A percentile compares a stretch with the other conserved stretches of the same genome.
phyloP scores from a whole-genome alignment of 352 stramenopile genomes.

The Phytophthora litchii region DNA sequence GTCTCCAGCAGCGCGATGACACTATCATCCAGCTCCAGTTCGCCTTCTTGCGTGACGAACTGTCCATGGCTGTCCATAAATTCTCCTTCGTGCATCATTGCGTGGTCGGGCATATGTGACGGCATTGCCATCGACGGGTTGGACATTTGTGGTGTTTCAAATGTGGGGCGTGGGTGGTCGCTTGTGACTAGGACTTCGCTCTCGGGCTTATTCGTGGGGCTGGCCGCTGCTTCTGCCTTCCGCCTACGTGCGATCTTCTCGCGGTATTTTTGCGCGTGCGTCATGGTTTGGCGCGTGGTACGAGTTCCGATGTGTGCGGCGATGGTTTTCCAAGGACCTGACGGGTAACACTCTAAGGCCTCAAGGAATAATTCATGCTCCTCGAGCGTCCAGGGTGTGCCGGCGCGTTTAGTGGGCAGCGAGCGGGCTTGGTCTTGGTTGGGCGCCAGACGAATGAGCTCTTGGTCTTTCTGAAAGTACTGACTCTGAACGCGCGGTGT shows the following conservation, averaged over 20 bases:
- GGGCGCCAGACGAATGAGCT: conserved; percentile 42
- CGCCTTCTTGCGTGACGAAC: conserved; percentile 30
- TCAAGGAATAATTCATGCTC: conserved; percentile 47
- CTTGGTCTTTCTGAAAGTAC: conserved; percentile 45
- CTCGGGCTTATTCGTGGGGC: conserved; percentile 25
- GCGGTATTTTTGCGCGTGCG: conserved; percentile 55
- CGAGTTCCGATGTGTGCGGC: conserved; percentile 61
- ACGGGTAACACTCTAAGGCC: conserved; percentile 43
- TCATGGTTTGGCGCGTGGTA: conserved; percentile 61
- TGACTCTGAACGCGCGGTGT: conserved; percentile 43
- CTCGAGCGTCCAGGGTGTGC: conserved; percentile 40
- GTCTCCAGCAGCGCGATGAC: conserved; percentile 43
- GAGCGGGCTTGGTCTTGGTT: conserved; percentile 41
- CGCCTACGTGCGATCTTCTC: conserved; percentile 55
- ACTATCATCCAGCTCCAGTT: conserved; percentile 40
- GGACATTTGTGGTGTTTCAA: conserved; percentile 12
- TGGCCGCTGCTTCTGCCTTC: conserved; percentile 33
- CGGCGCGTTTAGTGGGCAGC: conserved; percentile 34
- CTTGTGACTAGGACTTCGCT: conserved; percentile 18
- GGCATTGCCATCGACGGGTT: conserved; percentile 3
- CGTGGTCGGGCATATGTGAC: conserved; percentile 14
- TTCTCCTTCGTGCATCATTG: conserved; percentile 19
- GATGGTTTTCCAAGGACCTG: conserved; percentile 44
- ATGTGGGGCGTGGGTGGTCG: conserved; percentile 16
- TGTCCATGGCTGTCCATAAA: conserved; percentile 36